Evolutionary conservation across 805 yeast genomes (phyloP).

Genomic region (Kodamaea kakaduensis): DNA sequence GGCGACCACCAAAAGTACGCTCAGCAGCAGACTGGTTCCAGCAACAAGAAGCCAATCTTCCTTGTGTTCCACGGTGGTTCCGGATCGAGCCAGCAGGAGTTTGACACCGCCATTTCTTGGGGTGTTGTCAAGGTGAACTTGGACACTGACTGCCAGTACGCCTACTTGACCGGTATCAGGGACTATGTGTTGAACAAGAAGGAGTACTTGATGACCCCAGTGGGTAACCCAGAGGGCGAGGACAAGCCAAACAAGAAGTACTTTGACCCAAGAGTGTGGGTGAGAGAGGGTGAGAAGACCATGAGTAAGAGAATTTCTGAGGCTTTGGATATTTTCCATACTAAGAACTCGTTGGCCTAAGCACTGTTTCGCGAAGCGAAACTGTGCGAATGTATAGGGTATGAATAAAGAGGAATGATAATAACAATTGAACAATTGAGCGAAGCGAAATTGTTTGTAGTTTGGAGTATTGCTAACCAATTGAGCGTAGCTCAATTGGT

Average conservation of each 20-base stretch:
- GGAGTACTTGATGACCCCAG: conserved; percentile 84
- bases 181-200: conserved; percentile 94
- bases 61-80: conserved; percentile 99
- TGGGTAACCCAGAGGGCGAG: conserved; percentile 99
- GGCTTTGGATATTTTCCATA: conserved; percentile 84
- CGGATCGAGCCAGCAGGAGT: conserved; percentile 91
- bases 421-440: too few species aligned
- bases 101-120: conserved; percentile 80
- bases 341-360: conserved; percentile 41
- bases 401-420: too few species aligned
- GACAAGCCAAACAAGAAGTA: conserved; percentile 99
- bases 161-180: conserved; percentile 95
- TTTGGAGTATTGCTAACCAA: too few species aligned
- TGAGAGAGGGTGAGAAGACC: conserved; percentile 99
- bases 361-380: too few species aligned
- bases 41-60: conserved; percentile 71
- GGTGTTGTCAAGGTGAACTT: conserved; percentile 99
- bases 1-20: conserved; percentile 96
- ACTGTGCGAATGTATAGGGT: not conserved
- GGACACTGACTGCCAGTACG: conserved; percentile 98
- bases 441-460: too few species aligned
- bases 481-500: too few species aligned
- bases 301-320: conserved; percentile 82
- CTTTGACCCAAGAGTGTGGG: conserved; percentile 99
- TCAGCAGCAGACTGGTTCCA: conserved; percentile 54